Percentiles rank a stretch among this genome's conserved stretches.
Evolutionary conservation across 495 filamentous ascomycete genomes (phyloP).

Genomic region (Penicillium desertorum): DNA sequence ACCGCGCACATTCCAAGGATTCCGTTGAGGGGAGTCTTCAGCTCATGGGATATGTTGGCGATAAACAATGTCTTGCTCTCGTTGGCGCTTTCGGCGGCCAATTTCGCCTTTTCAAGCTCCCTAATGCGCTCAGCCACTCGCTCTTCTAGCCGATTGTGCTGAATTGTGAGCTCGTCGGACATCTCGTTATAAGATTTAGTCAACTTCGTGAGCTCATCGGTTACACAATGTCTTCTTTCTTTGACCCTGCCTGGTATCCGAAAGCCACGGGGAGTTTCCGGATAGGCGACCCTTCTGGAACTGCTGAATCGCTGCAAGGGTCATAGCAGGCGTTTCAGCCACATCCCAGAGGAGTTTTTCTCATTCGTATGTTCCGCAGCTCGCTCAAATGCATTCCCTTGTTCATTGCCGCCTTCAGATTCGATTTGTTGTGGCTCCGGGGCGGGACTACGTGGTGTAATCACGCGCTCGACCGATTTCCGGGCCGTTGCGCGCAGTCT

Average conservation of each 20-base stretch:
- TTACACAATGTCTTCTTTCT: conserved; percentile 69
- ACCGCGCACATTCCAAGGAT: conserved; percentile 96
- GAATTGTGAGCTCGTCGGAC: conserved; percentile 90
- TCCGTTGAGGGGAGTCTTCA: conserved; percentile 89
- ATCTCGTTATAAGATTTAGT: conserved; percentile 90
- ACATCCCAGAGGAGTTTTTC: conserved; percentile 13
- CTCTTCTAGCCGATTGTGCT: conserved; percentile 77
- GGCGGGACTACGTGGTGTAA: conserved; percentile 28
- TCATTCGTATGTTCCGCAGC: conserved; percentile 22
- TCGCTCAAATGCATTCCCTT: conserved; percentile 11
- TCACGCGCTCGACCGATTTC: conserved; percentile 65
- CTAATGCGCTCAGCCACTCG: conserved; percentile 78
- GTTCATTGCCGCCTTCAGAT: neutral
- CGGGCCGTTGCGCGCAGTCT: conserved; percentile 74
- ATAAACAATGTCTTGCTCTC: conserved; percentile 95
- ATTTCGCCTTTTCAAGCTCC: conserved; percentile 80
- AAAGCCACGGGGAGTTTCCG: conserved; percentile 43
- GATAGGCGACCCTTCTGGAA: conserved; percentile 1
- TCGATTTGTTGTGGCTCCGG: neutral
- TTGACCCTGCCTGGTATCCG: conserved; percentile 81
- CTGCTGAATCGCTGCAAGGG: conserved; percentile 19
- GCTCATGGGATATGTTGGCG: conserved; percentile 91
- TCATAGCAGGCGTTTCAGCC: conserved; percentile 18
- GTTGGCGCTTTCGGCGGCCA: conserved; percentile 87
- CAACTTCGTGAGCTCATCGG: conserved; percentile 85